These are phyloP conservation scores for Agrocybe praecox DNA, from an alignment of 768 basidiomycete genomes.

Conservation along the genomic window DNA sequence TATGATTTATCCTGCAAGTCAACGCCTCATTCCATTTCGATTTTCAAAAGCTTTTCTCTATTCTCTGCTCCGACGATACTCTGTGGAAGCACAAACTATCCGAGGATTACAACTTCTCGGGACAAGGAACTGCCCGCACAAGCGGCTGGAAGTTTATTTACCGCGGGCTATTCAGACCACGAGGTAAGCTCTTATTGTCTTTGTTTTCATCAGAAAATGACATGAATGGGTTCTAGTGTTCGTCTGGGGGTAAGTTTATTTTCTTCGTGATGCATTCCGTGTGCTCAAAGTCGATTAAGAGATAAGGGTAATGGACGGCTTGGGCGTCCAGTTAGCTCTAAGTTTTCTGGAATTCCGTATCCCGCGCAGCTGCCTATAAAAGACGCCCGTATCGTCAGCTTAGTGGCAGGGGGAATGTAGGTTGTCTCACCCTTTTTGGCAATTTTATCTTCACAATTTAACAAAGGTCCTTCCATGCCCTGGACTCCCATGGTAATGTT, in stretches of 20 bases:
- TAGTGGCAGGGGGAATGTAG: constrained; percentile 85
- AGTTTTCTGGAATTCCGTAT: constrained; percentile 52
- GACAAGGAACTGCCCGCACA: constrained; percentile 68
- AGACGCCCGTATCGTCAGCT: constrained; percentile 63
- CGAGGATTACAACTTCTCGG: constrained; percentile 79
- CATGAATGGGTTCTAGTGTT: constrained; percentile 35
- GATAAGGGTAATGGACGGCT: constrained; percentile 64
- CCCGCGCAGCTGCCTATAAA: constrained; percentile 67
- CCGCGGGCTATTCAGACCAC: constrained; percentile 62
- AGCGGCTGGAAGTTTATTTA: constrained; percentile 85
- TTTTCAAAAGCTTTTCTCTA: constrained; percentile 52
- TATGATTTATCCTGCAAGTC: background rate
- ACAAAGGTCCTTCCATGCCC: constrained; percentile 81
- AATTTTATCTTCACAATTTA: constrained; percentile 2
- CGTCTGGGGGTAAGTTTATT: constrained; percentile 49
- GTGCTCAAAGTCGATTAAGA: constrained; percentile 34
- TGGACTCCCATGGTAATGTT: constrained; percentile 73
- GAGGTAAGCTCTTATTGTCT: constrained; percentile 49
- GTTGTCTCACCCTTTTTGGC: constrained; percentile 21
- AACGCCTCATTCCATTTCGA: background rate
- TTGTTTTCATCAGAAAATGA: background rate
- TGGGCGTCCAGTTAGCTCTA: constrained; percentile 46
- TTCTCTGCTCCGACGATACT: constrained; percentile 67
- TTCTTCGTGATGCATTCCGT: background rate
- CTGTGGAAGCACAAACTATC: constrained; percentile 76